Percentiles rank a stretch among this genome's conserved stretches.
Conservation (phyloP, 1,284 basidiomycete genomes). For the Acaromyces ingoldii region DNA sequence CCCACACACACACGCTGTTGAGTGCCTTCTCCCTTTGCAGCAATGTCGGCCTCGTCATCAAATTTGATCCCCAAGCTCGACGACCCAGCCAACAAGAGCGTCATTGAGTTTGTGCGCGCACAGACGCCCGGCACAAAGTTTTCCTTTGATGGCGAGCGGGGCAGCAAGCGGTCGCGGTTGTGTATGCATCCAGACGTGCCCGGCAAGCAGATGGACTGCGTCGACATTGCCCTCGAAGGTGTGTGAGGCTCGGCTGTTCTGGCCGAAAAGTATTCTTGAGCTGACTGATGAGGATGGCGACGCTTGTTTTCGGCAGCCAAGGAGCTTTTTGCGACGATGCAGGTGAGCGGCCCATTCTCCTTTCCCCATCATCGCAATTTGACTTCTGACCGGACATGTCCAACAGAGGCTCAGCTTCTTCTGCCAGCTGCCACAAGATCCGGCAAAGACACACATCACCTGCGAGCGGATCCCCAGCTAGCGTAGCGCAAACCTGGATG, state of each 20-base stretch:
- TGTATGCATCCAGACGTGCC: neutral
- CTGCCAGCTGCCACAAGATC: conserved; percentile 14
- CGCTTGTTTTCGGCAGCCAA: neutral
- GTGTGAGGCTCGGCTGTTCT: no score
- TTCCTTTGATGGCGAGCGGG: conserved; percentile 6
- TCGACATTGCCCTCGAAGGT: conserved; percentile 11
- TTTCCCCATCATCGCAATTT: neutral
- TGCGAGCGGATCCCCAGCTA: conserved; percentile 12
- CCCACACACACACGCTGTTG: no score
- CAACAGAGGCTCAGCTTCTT: conserved; percentile 9
- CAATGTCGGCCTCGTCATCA: conserved; percentile 7
- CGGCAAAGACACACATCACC: conserved; percentile 14
- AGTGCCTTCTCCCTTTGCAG: no score
- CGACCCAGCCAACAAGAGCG: conserved; percentile 2
- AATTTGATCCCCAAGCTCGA: conserved; percentile 9
- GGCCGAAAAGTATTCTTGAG: no score
- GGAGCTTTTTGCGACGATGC: conserved; percentile 6
- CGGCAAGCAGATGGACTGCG: neutral
- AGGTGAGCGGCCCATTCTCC: neutral
- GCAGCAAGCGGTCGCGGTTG: neutral
- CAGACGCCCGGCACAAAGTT: conserved; percentile 1
- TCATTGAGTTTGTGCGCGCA: conserved; percentile 7
- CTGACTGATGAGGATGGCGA: no score
- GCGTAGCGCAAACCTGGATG: no score
- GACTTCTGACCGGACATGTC: neutral